Evolutionary conservation across 371 early-diverging fungal genomes (phyloP), one percentile per base, ranked within the genome.

Genomic region (Mortierella sp.): DNA sequence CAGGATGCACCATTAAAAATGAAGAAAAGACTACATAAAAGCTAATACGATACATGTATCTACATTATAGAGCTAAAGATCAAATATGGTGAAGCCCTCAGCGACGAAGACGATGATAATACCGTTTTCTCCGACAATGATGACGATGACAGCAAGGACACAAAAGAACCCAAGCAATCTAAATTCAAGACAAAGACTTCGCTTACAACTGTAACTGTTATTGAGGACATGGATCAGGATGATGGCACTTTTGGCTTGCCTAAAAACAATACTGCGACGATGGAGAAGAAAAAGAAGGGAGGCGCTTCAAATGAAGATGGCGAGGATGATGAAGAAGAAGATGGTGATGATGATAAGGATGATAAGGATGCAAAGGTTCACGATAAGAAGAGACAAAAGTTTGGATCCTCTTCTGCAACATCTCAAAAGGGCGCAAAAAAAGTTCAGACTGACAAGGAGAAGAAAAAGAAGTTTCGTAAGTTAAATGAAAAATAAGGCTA

Each of bases 171-270:
- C 5, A 83, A 83, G 59, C 60, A 88, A 19, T 79, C 86, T 29
- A 89, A 91, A 59, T 90, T 90, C 77, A 86, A 86, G 55, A 86
- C 88, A 8, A 77, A 84, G 31, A 80, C 85, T 5, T 84, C 90
- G 5, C 77, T 91, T 31, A 93, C 93, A 3, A 93, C 93, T 1
- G 92, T 93, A 5, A 92, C 91, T 17, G 91, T 92, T 10, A 89
- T 92, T 58, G 89, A 89, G 65, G 92, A 91, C 66, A 84, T 93
- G 72, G 90, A 91, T 68, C 76, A 86, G 67, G 86, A 89, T 31
- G 82, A 84, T 12, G 80, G 75, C 22, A 64, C 62, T 17, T 80
- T 80, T 62, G 80, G 80, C 4, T 13, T 70, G 13, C 74, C 75
- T 22, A 74, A 64, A 28, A 74, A 74, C 53, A 80, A 68, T 45